Percentiles rank a stretch among this genome's conserved stretches.
Conservation (phyloP, 2,329 filamentous ascomycete species). For the Talaromyces sp. region DNA sequence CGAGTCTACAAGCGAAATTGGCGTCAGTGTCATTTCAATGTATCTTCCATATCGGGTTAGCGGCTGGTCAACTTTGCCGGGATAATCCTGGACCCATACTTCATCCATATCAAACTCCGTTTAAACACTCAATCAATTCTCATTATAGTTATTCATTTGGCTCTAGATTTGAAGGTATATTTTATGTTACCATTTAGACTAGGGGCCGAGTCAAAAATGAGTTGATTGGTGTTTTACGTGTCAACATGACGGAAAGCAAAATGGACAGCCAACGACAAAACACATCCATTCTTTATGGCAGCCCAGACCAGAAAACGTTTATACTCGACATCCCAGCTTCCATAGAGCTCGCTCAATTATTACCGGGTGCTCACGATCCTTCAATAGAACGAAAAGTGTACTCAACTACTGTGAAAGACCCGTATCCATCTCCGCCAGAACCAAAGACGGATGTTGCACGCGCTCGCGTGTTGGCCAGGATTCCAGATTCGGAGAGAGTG, state of each 20-base stretch:
- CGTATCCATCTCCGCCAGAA: constrained; percentile 46
- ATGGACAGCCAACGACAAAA: not conserved
- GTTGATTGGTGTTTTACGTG: not conserved
- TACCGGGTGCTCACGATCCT: constrained; percentile 1
- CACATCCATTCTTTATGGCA: constrained; percentile 49
- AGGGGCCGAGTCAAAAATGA: not conserved
- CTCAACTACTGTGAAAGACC: constrained; percentile 37
- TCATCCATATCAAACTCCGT: not conserved
- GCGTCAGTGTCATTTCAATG: not conserved
- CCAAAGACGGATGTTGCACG: constrained; percentile 47
- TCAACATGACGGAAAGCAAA: not conserved
- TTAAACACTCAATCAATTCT: not conserved
- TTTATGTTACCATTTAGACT: not conserved
- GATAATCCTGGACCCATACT: not conserved
- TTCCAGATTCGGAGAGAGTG: constrained; percentile 27
- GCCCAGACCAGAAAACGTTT: constrained; percentile 38
- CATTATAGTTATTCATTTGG: not conserved
- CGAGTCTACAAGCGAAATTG: not conserved
- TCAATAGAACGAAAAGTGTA: constrained; percentile 37
- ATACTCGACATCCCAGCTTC: constrained; percentile 58
- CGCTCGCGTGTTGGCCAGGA: constrained; percentile 32
- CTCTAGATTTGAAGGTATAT: not conserved
- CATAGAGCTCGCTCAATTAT: constrained; percentile 50
- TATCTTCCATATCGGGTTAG: not conserved
- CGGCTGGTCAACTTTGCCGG: not conserved